These are phyloP conservation scores for Fusarium sp. DNA, from an alignment of 2,329 filamentous ascomycete genomes.

Conservation along the genomic window DNA sequence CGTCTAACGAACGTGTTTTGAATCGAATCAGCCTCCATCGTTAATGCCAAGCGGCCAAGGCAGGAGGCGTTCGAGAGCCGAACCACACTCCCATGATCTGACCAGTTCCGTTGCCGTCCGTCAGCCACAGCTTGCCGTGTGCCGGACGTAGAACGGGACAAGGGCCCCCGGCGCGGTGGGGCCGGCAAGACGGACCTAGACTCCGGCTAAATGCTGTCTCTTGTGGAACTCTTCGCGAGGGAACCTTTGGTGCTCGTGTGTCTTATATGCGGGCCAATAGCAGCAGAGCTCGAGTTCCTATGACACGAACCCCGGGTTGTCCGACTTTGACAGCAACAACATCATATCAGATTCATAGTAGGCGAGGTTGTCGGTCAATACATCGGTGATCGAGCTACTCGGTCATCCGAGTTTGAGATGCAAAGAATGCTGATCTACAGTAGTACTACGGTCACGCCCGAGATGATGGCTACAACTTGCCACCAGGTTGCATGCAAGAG, in stretches of 20 bases:
- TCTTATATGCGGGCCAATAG: constrained; percentile 28
- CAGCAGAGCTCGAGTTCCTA: neutral
- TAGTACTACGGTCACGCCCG: neutral
- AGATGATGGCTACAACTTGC: neutral
- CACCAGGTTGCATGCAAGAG: neutral
- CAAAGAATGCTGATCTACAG: neutral
- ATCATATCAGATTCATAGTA: constrained; percentile 2
- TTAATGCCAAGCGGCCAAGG: neutral
- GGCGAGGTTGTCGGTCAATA: neutral
- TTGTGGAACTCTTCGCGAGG: neutral
- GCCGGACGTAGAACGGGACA: neutral
- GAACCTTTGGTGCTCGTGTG: constrained; percentile 11
- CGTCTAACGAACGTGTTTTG: neutral
- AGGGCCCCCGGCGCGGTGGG: neutral
- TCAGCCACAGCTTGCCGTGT: constrained; percentile 13
- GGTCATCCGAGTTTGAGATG: neutral
- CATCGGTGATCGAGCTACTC: neutral
- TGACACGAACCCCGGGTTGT: constrained; percentile 4
- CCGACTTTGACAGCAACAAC: constrained; percentile 2
- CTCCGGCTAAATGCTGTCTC: constrained; percentile 22
- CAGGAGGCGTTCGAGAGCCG: constrained; percentile 1
- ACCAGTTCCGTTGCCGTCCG: constrained; percentile 5
- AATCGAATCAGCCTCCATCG: neutral
- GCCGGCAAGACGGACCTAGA: neutral
- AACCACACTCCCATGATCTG: constrained; percentile 17